These are phyloP conservation scores for Atkinsonella hypoxylon DNA, from an alignment of 2,329 filamentous ascomycete species.

Conservation along the genomic window DNA sequence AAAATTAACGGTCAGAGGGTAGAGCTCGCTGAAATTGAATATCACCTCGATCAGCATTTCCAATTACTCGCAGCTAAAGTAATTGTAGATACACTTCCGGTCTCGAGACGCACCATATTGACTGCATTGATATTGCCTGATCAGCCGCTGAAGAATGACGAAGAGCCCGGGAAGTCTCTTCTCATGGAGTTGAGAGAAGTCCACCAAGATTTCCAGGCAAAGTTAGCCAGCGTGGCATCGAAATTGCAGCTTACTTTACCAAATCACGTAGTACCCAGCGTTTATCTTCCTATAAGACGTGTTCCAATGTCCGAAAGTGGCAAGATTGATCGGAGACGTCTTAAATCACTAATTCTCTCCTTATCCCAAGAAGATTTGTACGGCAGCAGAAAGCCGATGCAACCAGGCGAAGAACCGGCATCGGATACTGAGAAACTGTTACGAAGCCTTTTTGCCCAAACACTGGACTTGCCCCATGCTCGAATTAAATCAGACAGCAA, in stretches of 20 bases:
- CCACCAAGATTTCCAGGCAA: not conserved
- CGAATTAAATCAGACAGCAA: conserved; percentile 19
- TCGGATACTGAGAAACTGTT: not conserved
- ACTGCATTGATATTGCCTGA: not conserved
- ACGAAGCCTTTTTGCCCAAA: not conserved
- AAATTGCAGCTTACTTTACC: not conserved
- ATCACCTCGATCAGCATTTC: not conserved
- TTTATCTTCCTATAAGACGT: not conserved
- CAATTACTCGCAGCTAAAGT: not conserved
- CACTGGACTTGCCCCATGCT: conserved; percentile 14
- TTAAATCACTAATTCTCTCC: not conserved
- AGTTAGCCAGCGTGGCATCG: not conserved
- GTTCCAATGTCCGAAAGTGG: not conserved
- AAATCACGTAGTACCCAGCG: not conserved
- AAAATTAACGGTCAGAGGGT: conserved; percentile 43
- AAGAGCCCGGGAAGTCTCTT: not conserved
- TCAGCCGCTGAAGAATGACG: not conserved
- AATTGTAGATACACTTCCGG: not conserved
- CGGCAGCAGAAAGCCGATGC: not conserved
- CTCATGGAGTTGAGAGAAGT: not conserved
- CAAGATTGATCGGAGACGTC: not conserved
- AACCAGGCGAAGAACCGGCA: not conserved
- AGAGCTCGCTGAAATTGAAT: conserved; percentile 24
- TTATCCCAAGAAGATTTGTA: not conserved
- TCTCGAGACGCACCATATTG: not conserved